phyloP scores from a whole-genome alignment of 2,329 filamentous ascomycete genomes.

The Penicillium crustosum region DNA sequence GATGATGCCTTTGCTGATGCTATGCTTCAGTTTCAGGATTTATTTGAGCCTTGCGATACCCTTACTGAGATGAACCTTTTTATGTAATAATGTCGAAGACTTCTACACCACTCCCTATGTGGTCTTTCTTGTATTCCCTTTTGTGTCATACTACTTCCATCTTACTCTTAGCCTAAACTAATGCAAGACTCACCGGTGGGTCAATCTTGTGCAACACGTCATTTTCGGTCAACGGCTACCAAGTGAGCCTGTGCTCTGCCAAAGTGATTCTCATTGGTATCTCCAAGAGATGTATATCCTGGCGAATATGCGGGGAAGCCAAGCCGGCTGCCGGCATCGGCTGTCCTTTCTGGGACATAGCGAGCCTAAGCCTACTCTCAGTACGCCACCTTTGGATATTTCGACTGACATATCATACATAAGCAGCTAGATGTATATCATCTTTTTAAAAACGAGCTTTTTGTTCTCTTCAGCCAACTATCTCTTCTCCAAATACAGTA shows the following conservation, averaged over 20 bases:
- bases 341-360: background rate
- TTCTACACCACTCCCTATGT: no score
- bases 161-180: no score
- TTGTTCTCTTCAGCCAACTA: background rate
- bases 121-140: no score
- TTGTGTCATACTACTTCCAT: no score
- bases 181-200: no score
- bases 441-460: background rate
- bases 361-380: background rate
- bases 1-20: conserved; percentile 13
- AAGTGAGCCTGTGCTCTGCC: no score
- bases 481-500: background rate
- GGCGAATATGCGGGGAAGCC: background rate
- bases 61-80: conserved; percentile 7
- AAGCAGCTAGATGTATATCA: background rate
- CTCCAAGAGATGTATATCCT: no score
- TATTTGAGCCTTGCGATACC: conserved; percentile 13
- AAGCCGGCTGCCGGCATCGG: background rate
- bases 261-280: no score
- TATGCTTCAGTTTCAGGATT: conserved; percentile 15
- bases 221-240: no score
- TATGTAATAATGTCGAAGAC: background rate
- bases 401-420: background rate
- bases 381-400: background rate
- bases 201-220: no score